Evolutionary conservation across 225 moss, liverwort and hornwort species (phyloP), one percentile per base, ranked within the genome.

Genomic region (Pleurozium schreberi): DNA sequence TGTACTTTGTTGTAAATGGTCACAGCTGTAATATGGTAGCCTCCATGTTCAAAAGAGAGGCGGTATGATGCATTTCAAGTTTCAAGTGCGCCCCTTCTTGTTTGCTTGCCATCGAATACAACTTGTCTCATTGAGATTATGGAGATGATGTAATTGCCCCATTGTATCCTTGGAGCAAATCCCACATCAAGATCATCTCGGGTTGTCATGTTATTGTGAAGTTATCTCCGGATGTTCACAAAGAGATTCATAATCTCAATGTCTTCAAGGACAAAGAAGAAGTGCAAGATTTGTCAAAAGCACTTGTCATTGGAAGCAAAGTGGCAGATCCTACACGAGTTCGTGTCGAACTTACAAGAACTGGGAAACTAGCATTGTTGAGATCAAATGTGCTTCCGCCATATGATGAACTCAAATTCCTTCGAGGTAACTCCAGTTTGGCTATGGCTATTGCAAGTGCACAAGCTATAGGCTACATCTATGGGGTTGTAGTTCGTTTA

Each of bases 291-390:
- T 16, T 43, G 27, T 43, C 9, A 9, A 5, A 71, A 9, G 71
- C 71, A 71, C 71, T 68, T 22, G 68, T 68, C 38, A 13, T 68
- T n/a, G 68, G 23, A 12, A 17, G 6, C 6, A 68, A 40, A 55
- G 38, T 53, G 9, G 10, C 3, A n/a, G 5, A 55, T 78, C 36
- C 25, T 0, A 8, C 14, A 14, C 55, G 15, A 25, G 14, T 5
- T 25, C 38, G 38, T 38, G 36, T 57, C 3, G 0, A 25, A 6
- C n/a, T 78, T 38, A 5, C 23, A 31, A 0, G 0, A 4, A 0
- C 5, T 9, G 38, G 38, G 15, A 2, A 15, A 5, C 25, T 78
- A 25, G n/a, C 78, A 14, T 55, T 78, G 38, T 78, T 78, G 38
- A 78, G 55, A 55, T 78, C 38, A 25, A 53, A 22, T 78, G 23